These are phyloP conservation scores for Fusarium coffeatum DNA, from an alignment of 2,329 filamentous ascomycete species.

Conservation along the genomic window DNA sequence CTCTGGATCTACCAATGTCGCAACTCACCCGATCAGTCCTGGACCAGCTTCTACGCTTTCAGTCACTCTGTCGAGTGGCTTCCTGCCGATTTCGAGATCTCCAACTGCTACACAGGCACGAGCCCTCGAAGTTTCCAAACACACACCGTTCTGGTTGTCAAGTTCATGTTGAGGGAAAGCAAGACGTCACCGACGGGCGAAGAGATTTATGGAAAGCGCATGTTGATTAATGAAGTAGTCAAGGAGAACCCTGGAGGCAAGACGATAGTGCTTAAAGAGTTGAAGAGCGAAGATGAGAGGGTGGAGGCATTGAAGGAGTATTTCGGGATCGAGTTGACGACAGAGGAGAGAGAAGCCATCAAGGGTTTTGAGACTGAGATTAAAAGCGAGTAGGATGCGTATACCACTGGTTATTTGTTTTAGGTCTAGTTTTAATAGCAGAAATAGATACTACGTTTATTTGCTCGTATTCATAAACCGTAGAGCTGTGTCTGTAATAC, in stretches of 20 bases:
- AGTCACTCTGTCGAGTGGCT: slow-evolving; percentile 70
- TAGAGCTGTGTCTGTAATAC: rapidly evolving
- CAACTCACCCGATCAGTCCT: slow-evolving; percentile 59
- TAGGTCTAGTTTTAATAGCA: background rate
- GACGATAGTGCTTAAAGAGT: slow-evolving; percentile 59
- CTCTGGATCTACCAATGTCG: slow-evolving; percentile 74
- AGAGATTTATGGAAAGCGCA: slow-evolving; percentile 64
- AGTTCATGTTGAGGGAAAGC: slow-evolving; percentile 61
- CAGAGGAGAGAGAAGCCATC: slow-evolving; percentile 63
- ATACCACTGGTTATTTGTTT: slow-evolving; percentile 10
- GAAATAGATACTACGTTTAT: background rate
- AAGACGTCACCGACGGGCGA: slow-evolving; percentile 56
- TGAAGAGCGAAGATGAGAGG: slow-evolving; percentile 64
- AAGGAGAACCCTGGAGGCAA: slow-evolving; percentile 65
- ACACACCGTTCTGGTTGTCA: slow-evolving; percentile 62
- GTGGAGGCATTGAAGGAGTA: slow-evolving; percentile 61
- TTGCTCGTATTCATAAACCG: background rate
- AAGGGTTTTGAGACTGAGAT: slow-evolving; percentile 62
- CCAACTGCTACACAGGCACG: slow-evolving; percentile 68
- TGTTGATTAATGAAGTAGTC: slow-evolving; percentile 62
- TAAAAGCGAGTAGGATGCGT: slow-evolving; percentile 17
- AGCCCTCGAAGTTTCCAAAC: slow-evolving; percentile 65
- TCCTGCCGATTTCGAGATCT: slow-evolving; percentile 68
- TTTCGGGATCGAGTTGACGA: slow-evolving; percentile 64
- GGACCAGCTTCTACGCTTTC: slow-evolving; percentile 74